phyloP scores from a whole-genome alignment of 768 basidiomycete species.

The Melanogaster broomeanus region DNA sequence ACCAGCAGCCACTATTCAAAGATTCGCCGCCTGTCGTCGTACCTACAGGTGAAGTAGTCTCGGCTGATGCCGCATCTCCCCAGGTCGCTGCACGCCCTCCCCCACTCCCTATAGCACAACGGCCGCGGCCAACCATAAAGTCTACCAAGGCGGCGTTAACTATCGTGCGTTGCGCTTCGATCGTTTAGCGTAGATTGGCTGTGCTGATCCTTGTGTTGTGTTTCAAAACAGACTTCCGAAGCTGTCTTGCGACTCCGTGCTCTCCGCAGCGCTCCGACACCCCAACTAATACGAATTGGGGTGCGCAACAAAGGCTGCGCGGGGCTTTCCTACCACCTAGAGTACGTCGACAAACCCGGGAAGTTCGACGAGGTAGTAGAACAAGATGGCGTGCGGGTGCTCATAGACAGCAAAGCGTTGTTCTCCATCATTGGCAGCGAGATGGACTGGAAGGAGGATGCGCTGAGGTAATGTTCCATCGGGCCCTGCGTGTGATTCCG shows the following conservation, averaged over 20 bases:
- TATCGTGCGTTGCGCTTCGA: conserved; percentile 50
- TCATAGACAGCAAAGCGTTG: conserved; percentile 95
- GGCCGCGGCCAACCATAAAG: conserved; percentile 63
- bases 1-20: conserved; percentile 23
- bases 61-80: conserved; percentile 64
- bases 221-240: conserved; percentile 62
- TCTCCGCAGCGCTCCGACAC: conserved; percentile 81
- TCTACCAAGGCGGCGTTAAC: conserved; percentile 77
- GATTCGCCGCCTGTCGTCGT: conserved; percentile 56
- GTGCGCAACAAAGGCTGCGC: conserved; percentile 99
- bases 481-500: neutral
- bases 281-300: conserved; percentile 91
- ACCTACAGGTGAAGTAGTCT: conserved; percentile 47
- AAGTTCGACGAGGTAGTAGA: conserved; percentile 96
- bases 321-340: conserved; percentile 80
- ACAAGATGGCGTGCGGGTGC: conserved; percentile 90
- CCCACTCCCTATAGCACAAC: conserved; percentile 62
- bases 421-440: conserved; percentile 98
- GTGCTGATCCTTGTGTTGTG: neutral
- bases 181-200: neutral
- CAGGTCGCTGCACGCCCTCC: conserved; percentile 75
- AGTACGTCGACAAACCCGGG: conserved; percentile 88
- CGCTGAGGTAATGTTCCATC: conserved; percentile 59
- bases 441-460: conserved; percentile 98
- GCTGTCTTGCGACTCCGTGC: conserved; percentile 73